These are phyloP conservation scores for Carpinus viminea DNA, from an alignment of 306 rosid species.

Conservation along the genomic window DNA sequence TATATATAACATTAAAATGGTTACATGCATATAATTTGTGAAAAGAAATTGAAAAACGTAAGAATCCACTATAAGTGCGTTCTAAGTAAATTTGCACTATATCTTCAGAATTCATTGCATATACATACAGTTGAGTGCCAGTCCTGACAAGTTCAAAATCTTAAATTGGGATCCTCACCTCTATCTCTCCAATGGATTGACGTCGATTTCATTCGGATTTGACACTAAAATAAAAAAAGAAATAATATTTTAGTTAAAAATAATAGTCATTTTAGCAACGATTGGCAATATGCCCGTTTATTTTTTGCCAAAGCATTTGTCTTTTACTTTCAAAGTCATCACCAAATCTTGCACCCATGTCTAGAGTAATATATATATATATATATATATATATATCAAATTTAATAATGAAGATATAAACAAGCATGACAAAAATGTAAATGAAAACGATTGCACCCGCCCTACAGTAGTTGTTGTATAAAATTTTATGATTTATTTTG, in stretches of 20 bases:
- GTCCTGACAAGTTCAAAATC: background rate
- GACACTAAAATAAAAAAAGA: background rate
- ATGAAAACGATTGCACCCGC: too few relatives aligned
- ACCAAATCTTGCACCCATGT: constrained; percentile 1
- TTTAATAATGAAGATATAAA: too few relatives aligned
- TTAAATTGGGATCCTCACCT: background rate
- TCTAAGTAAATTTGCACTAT: too few relatives aligned
- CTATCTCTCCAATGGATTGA: background rate
- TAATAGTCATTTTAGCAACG: background rate
- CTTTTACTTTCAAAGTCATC: background rate
- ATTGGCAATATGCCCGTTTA: background rate
- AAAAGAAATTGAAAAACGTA: too few relatives aligned
- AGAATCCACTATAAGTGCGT: too few relatives aligned
- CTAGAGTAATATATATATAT: background rate
- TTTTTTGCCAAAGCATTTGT: background rate
- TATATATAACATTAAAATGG: too few relatives aligned
- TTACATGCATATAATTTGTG: too few relatives aligned
- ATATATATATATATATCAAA: background rate
- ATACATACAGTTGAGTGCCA: too few relatives aligned
- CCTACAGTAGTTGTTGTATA: too few relatives aligned
- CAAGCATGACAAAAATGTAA: too few relatives aligned
- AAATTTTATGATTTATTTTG: too few relatives aligned
- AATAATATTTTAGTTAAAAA: background rate
- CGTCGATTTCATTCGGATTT: background rate
- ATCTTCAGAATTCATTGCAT: too few relatives aligned